Evolutionary conservation across 495 filamentous ascomycete genomes (phyloP).

Genomic region (Parathielavia appendiculata): DNA sequence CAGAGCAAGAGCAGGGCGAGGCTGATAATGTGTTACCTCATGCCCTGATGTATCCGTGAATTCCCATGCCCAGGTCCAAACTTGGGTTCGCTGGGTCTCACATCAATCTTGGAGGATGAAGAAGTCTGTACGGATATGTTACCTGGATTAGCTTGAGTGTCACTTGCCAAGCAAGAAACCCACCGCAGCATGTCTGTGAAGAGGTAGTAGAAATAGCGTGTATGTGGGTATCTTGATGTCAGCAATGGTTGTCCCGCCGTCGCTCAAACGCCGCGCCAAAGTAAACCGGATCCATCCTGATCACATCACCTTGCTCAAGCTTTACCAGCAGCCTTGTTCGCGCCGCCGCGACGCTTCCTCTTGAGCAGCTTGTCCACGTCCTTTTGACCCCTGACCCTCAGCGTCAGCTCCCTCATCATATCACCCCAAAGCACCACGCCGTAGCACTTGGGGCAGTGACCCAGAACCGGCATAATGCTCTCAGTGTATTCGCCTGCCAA

Average conservation of each 20-base stretch:
- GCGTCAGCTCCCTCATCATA: slow-evolving; percentile 73
- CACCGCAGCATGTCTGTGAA: no score
- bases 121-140: no score
- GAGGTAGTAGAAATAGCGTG: no score
- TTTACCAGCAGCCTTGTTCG: slow-evolving; percentile 16
- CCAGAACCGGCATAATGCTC: slow-evolving; percentile 60
- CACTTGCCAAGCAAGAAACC: no score
- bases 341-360: slow-evolving; percentile 38
- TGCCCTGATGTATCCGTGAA: slow-evolving; percentile 10
- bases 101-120: no score
- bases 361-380: slow-evolving; percentile 61
- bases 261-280: background rate
- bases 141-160: no score
- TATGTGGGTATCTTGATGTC: background rate
- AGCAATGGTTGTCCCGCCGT: background rate
- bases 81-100: no score
- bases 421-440: slow-evolving; percentile 62
- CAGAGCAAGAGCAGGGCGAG: slow-evolving; percentile 1
- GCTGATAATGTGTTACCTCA: no score
- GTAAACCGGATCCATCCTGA: background rate
- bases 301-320: background rate
- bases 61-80: slow-evolving; percentile 2
- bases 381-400: slow-evolving; percentile 62
- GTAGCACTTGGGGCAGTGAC: slow-evolving; percentile 68
- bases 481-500: slow-evolving; percentile 43